These are phyloP conservation scores for Pythium angustatum DNA, from an alignment of 352 stramenopile species.

Conservation along the genomic window DNA sequence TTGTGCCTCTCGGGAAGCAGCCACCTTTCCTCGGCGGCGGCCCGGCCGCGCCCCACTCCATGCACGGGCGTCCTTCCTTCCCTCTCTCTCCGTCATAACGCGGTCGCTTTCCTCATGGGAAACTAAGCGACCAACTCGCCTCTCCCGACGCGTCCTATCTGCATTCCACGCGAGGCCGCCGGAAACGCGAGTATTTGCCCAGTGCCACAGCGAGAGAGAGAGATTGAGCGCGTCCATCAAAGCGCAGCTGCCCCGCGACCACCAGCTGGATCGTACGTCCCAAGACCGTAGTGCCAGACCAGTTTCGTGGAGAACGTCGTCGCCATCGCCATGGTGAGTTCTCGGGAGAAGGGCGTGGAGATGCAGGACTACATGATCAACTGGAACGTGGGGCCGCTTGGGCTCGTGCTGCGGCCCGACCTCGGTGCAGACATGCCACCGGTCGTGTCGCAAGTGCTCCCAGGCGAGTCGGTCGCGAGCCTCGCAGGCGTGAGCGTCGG, in stretches of 20 bases:
- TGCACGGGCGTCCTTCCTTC: background rate
- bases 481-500: slow-evolving; percentile 64
- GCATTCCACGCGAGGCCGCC: background rate
- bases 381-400: slow-evolving; percentile 79
- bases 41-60: too few relatives aligned
- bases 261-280: background rate
- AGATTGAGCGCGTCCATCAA: too few relatives aligned
- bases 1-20: slow-evolving; percentile 10
- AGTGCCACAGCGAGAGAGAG: too few relatives aligned
- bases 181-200: too few relatives aligned
- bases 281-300: too few relatives aligned
- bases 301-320: background rate
- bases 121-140: background rate
- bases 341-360: slow-evolving; percentile 14
- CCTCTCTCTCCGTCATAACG: slow-evolving; percentile 1
- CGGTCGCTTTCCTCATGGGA: slow-evolving; percentile 19
- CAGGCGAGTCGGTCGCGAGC: slow-evolving; percentile 70
- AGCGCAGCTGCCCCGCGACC: too few relatives aligned
- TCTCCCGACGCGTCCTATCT: background rate
- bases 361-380: slow-evolving; percentile 86
- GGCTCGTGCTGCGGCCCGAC: slow-evolving; percentile 70
- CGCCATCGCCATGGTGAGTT: slow-evolving; percentile 17
- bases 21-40: too few relatives aligned
- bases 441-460: slow-evolving; percentile 71
- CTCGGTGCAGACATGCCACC: slow-evolving; percentile 74